Evolutionary conservation across 352 stramenopile genomes (phyloP).

Genomic region (Phytophthora rubi): DNA sequence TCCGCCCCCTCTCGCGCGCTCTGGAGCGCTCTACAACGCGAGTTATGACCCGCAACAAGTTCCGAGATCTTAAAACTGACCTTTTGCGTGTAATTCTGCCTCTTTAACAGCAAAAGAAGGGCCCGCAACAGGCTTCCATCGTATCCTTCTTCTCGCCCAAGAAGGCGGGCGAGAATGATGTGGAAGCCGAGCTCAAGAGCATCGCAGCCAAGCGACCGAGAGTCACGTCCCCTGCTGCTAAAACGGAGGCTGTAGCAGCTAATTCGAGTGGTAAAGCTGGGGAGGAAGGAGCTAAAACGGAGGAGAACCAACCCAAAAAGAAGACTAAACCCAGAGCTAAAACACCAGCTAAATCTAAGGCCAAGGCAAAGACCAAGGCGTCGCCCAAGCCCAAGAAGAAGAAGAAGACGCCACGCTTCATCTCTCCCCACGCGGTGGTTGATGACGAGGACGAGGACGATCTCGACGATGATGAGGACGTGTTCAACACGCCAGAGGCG

Average conservation of each 20-base stretch:
- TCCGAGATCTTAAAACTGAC: slow-evolving; percentile 9
- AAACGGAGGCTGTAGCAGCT: slow-evolving; percentile 13
- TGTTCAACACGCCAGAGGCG: slow-evolving; percentile 37
- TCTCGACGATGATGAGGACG: slow-evolving; percentile 32
- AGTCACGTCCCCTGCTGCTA: slow-evolving; percentile 8
- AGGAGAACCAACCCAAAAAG: slow-evolving; percentile 9
- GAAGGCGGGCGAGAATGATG: slow-evolving; percentile 24
- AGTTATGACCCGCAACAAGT: background rate
- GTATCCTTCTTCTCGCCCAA: slow-evolving; percentile 80
- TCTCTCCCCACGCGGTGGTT: slow-evolving; percentile 41
- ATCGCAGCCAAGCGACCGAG: slow-evolving; percentile 22
- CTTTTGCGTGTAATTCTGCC: slow-evolving; percentile 13
- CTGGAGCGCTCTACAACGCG: background rate
- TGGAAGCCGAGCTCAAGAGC: slow-evolving; percentile 25
- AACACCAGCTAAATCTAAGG: slow-evolving; percentile 17
- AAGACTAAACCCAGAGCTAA: slow-evolving; percentile 19
- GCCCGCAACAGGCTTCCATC: slow-evolving; percentile 67
- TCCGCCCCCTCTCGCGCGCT: background rate
- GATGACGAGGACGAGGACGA: slow-evolving; percentile 28
- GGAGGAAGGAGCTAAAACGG: slow-evolving; percentile 1
- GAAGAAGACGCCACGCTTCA: slow-evolving; percentile 33
- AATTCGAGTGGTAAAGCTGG: slow-evolving; percentile 19
- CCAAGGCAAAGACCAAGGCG: slow-evolving; percentile 28
- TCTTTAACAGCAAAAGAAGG: slow-evolving; percentile 55
- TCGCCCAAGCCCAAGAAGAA: slow-evolving; percentile 20